Conservation (phyloP, 164 flowering plant genomes). For the Houttuynia cordata region DNA sequence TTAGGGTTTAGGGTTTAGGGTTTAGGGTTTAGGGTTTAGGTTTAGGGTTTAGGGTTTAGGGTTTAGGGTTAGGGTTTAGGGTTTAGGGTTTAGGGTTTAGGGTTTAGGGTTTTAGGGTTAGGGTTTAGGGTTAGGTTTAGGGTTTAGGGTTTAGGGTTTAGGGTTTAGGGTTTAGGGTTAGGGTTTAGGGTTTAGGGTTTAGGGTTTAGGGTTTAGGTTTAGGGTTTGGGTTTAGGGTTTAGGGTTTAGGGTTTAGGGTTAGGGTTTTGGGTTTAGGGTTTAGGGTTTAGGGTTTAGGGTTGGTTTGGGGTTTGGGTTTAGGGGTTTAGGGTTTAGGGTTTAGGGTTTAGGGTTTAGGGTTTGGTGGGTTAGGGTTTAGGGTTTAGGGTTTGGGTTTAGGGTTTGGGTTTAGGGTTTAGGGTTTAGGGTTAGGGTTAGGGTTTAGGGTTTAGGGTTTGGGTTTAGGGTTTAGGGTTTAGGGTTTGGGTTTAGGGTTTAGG, state of each 20-base stretch:
- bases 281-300: not conserved
- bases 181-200: slow-evolving; percentile 3
- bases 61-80: slow-evolving; percentile 3
- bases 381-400: not conserved
- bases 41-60: slow-evolving; percentile 1
- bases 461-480: slow-evolving; percentile 1
- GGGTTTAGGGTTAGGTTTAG: not conserved
- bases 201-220: slow-evolving; percentile 1
- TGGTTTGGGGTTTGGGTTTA: slow-evolving; percentile 1
- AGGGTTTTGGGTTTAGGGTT: slow-evolving; percentile 1
- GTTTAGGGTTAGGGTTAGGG: not conserved
- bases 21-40: slow-evolving; percentile 3
- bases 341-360: not conserved
- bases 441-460: slow-evolving; percentile 3
- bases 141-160: not conserved
- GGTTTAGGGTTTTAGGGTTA: not conserved
- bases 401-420: not conserved
- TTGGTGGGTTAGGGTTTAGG: slow-evolving; percentile 1
- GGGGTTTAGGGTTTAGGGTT: not conserved
- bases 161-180: slow-evolving; percentile 4
- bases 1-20: slow-evolving; percentile 5
- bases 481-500: slow-evolving; percentile 1
- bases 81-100: slow-evolving; percentile 1
- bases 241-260: slow-evolving; percentile 1
- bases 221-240: slow-evolving; percentile 1